Evolutionary conservation across 371 early-diverging fungal species (phyloP).

Genomic region (Mucor sp.): DNA sequence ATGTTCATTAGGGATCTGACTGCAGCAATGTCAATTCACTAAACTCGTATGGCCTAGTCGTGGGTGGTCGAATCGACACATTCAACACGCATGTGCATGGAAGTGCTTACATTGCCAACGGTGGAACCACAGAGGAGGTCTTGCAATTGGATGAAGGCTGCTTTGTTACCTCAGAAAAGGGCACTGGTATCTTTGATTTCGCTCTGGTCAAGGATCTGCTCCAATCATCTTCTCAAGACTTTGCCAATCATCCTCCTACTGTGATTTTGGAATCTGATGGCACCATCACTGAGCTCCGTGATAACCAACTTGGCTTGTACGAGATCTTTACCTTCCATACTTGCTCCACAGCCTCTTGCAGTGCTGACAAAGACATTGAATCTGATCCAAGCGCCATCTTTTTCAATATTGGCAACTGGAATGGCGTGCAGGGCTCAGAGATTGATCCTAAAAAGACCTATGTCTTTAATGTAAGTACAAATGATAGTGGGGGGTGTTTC

Average conservation of each 20-base stretch:
- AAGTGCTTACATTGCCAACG: not conserved
- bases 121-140: not conserved
- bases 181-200: conserved; percentile 4
- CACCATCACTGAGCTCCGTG: not conserved
- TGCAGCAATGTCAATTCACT: not conserved
- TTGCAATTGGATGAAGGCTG: not conserved
- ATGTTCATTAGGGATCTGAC: not conserved
- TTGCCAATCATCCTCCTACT: not conserved
- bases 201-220: not conserved
- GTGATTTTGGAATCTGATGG: not conserved
- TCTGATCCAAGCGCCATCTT: conserved; percentile 12
- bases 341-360: not conserved
- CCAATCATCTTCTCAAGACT: not conserved
- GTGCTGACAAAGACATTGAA: not conserved
- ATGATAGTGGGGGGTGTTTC: no score
- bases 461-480: conserved; percentile 17
- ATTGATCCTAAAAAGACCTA: conserved; percentile 1
- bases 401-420: conserved; percentile 17
- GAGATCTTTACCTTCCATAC: not conserved
- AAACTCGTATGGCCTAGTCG: conserved; percentile 5
- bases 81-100: conserved; percentile 11
- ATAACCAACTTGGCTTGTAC: not conserved
- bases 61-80: not conserved
- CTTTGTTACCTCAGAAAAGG: not conserved
- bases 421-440: conserved; percentile 13